A percentile compares a stretch with the other conserved stretches of the same genome.
Evolutionary conservation across 2,329 filamentous ascomycete species (phyloP).

Genomic region (Fusarium domesticum): DNA sequence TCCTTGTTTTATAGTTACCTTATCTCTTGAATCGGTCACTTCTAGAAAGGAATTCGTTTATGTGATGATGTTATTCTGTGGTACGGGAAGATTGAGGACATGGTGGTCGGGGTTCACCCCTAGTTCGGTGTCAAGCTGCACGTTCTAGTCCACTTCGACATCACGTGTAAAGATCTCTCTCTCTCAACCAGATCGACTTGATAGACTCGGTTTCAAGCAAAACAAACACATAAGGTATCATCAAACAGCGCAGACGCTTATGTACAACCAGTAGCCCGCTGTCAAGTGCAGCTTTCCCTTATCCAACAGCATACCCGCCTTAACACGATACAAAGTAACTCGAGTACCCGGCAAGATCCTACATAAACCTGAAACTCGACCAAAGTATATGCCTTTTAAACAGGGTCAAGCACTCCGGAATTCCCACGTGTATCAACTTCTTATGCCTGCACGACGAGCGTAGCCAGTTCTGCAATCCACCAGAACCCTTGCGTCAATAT

Average conservation of each 20-base stretch:
- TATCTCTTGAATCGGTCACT: background rate
- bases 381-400: conserved; percentile 6
- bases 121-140: too few relatives aligned
- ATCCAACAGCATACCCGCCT: background rate
- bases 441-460: conserved; percentile 25
- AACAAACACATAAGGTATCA: too few relatives aligned
- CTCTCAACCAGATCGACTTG: conserved; percentile 2
- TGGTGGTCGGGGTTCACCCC: too few relatives aligned
- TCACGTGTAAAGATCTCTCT: background rate
- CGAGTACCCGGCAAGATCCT: conserved; percentile 5
- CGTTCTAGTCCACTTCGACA: too few relatives aligned
- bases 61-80: background rate
- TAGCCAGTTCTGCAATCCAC: conserved; percentile 30
- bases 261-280: too few relatives aligned
- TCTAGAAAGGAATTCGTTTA: background rate
- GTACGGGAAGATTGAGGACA: conserved; percentile 2
- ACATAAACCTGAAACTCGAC: conserved; percentile 3
- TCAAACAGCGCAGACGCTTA: too few relatives aligned
- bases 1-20: background rate
- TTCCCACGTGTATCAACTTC: conserved; percentile 3
- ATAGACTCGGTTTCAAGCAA: too few relatives aligned
- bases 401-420: conserved; percentile 18
- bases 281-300: conserved; percentile 8
- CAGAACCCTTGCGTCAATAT: conserved; percentile 21
- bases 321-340: conserved; percentile 1